Evolutionary conservation across 2,329 filamentous ascomycete genomes (phyloP), one percentile per base, ranked within the genome.

Genomic region (Conoideocrella luteorostrata): DNA sequence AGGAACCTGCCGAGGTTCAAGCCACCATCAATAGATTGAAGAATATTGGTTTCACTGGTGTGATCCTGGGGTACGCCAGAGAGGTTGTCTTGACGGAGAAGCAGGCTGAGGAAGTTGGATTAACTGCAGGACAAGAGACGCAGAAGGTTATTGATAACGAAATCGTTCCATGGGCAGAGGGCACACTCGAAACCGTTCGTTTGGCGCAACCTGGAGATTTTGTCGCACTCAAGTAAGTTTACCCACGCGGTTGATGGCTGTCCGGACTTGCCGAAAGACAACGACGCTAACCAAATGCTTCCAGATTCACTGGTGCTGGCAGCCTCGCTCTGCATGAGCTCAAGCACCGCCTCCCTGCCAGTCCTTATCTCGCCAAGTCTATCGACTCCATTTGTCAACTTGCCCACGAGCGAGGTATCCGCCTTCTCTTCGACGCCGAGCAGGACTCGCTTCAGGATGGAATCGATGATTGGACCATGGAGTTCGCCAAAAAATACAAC

Each of bases 351-450:
- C 68, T 79, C 3, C 70, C 75, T 2, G 83, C 87, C 0, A 78
- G 79, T 1, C 69, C 75, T 4, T 74, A 76, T 7, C 80, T 95
- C 55, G 72, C 76, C 41, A 65, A 75, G 12, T 84, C 86, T 12
- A 86, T 95, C 49, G 77, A 86, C 52, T 71, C 78, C 39, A 82
- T 94, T 50, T 94, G 88, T 65, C 70, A 81, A 37, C 75, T 85
- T 13, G 88, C 88, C 0, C 73, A 78, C 2, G 68, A 77, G 29
- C 80, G 82, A 41, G 79, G 82, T 20, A 79, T 95, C 3, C 75
- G 79, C 3, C 73, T 96, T 1, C 77, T 95, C 2, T 88, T 95
- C 49, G 88, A 94, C 50, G 90, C 88, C 2, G 90, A 96, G 65
- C 88, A 95, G 62, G 81, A 83, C 45, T 75, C 78, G 44, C 75